A percentile compares a stretch with the other conserved stretches of the same genome.
phyloP scores from a whole-genome alignment of 371 early-diverging fungal genomes.

The Circinella minor region DNA sequence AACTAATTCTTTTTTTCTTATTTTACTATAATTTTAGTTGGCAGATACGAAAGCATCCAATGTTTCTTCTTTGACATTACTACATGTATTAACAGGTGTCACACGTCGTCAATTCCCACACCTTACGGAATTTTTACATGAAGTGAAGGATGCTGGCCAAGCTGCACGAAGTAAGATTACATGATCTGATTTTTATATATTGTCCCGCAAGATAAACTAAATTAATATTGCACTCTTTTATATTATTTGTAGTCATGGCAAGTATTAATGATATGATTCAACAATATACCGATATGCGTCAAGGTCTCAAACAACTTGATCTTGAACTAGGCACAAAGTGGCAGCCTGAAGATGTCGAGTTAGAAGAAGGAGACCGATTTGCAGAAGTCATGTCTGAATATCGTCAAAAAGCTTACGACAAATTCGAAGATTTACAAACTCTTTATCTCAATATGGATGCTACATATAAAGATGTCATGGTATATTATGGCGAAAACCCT shows the following conservation, averaged over 20 bases:
- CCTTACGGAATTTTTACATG: slow-evolving; percentile 38
- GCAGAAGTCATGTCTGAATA: slow-evolving; percentile 39
- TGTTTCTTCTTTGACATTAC: slow-evolving; percentile 41
- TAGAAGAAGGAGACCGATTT: slow-evolving; percentile 40
- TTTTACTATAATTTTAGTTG: slow-evolving; percentile 30
- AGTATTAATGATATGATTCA: slow-evolving; percentile 33
- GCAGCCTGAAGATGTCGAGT: slow-evolving; percentile 23
- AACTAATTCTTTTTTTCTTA: slow-evolving; percentile 18
- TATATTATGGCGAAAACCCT: slow-evolving; percentile 41
- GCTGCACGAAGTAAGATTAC: slow-evolving; percentile 44
- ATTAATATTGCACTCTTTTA: not conserved
- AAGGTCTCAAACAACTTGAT: slow-evolving; percentile 27
- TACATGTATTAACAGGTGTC: slow-evolving; percentile 52
- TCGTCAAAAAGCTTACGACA: slow-evolving; percentile 29
- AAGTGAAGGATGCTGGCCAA: slow-evolving; percentile 43
- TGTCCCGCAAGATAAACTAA: not conserved
- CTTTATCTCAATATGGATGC: slow-evolving; percentile 51
- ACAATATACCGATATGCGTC: slow-evolving; percentile 36
- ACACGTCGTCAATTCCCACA: slow-evolving; percentile 57
- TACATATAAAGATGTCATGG: slow-evolving; percentile 49
- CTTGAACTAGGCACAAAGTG: slow-evolving; percentile 28
- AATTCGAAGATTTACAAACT: slow-evolving; percentile 47
- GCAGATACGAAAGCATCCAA: slow-evolving; percentile 58
- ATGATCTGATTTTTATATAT: slow-evolving; percentile 20
- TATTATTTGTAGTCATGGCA: slow-evolving; percentile 25